Evolutionary conservation across 2,329 filamentous ascomycete species (phyloP).

Genomic region (Emmonsia crescens): DNA sequence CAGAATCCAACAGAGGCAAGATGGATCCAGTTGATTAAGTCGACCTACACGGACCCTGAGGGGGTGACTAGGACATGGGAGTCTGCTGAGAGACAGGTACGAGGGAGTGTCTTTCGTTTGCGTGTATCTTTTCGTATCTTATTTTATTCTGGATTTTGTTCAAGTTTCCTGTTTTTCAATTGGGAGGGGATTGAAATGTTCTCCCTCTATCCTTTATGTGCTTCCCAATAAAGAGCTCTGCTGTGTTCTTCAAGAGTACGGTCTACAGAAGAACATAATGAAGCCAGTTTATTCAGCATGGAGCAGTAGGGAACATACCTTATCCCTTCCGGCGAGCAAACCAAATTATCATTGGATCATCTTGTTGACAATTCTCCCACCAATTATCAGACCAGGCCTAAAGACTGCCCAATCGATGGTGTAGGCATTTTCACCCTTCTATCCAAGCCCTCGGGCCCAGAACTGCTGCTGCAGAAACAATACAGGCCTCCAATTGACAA

Average conservation of each 20-base stretch:
- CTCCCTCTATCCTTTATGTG: background rate
- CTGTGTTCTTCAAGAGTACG: background rate
- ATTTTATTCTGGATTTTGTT: background rate
- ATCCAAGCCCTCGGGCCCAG: conserved; percentile 40
- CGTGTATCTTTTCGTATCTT: conserved; percentile 2
- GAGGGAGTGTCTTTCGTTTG: conserved; percentile 4
- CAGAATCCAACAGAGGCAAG: conserved; percentile 30
- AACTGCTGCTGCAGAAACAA: conserved; percentile 46
- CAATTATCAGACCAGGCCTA: conserved; percentile 31
- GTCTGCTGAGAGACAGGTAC: conserved; percentile 34
- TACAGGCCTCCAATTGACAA: conserved; percentile 51
- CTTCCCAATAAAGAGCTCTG: background rate
- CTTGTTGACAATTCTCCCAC: background rate
- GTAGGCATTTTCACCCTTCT: conserved; percentile 52
- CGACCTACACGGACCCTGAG: conserved; percentile 33
- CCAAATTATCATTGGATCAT: background rate
- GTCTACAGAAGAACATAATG: background rate
- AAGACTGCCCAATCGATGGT: conserved; percentile 44
- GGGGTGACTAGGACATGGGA: conserved; percentile 36
- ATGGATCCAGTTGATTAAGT: conserved; percentile 35
- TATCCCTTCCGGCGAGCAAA: background rate
- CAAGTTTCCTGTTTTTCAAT: background rate
- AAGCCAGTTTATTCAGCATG: background rate
- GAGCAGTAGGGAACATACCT: background rate
- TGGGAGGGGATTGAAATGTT: background rate